phyloP scores from a whole-genome alignment of 225 moss, liverwort and hornwort genomes.

The Bryum argenteum region DNA sequence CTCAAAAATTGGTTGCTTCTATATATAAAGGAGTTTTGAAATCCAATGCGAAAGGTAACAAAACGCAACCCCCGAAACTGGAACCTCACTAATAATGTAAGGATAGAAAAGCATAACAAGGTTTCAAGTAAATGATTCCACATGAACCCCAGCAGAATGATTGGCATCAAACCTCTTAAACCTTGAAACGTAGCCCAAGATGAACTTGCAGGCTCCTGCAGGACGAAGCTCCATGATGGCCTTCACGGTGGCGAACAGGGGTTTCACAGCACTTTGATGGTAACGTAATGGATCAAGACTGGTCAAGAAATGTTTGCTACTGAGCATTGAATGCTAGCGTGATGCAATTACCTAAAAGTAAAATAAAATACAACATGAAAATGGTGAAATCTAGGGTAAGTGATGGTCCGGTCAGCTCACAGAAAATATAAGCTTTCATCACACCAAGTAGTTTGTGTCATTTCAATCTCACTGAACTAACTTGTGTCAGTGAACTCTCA shows the following conservation, averaged over 20 bases:
- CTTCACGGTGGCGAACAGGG: conserved; percentile 61
- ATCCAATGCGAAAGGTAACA: not conserved
- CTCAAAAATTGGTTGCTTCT: not conserved
- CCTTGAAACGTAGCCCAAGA: conserved; percentile 81
- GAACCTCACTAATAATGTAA: too few species aligned
- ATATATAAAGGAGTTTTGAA: not conserved
- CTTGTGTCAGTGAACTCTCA: too few species aligned
- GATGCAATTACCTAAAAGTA: too few species aligned
- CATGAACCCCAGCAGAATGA: not conserved
- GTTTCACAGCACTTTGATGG: conserved; percentile 58
- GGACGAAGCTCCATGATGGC: conserved; percentile 55
- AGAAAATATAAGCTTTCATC: too few species aligned
- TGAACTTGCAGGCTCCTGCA: conserved; percentile 55
- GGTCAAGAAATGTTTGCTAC: conserved; percentile 51
- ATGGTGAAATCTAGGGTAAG: too few species aligned
- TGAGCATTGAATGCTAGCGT: not conserved
- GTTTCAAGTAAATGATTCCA: too few species aligned
- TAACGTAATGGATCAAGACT: conserved; percentile 51
- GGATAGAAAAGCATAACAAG: too few species aligned
- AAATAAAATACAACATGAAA: too few species aligned
- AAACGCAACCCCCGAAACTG: not conserved
- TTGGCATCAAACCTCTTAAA: conserved; percentile 59
- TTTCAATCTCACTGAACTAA: too few species aligned
- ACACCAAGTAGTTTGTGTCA: too few species aligned
- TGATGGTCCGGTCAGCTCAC: too few species aligned